Evolutionary conservation across 2,329 filamentous ascomycete genomes (phyloP).

Genomic region (Scedosporium dehoogii): DNA sequence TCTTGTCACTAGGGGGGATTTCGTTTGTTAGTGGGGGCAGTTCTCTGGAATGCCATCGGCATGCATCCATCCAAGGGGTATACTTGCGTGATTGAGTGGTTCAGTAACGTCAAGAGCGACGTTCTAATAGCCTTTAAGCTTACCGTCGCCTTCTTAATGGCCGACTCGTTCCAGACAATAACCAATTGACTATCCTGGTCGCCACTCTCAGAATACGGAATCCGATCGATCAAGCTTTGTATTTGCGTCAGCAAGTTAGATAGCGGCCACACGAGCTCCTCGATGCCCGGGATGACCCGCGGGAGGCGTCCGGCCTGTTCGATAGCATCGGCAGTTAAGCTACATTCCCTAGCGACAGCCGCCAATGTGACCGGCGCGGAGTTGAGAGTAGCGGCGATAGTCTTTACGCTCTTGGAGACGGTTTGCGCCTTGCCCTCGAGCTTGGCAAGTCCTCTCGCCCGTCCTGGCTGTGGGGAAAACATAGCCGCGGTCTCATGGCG

Average conservation of each 20-base stretch:
- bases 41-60: background rate
- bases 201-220: constrained; percentile 6
- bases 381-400: constrained; percentile 9
- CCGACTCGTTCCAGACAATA: constrained; percentile 13
- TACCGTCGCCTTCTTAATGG: constrained; percentile 3
- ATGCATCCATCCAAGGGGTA: background rate
- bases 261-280: constrained; percentile 30
- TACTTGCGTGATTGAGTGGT: background rate
- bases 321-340: constrained; percentile 8
- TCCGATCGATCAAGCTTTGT: background rate
- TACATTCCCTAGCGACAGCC: constrained; percentile 12
- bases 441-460: background rate
- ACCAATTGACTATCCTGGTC: constrained; percentile 8
- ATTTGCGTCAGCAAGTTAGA: constrained; percentile 8
- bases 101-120: background rate
- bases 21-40: background rate
- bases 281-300: constrained; percentile 24
- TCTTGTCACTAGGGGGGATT: background rate
- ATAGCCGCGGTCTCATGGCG: background rate
- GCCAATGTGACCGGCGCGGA: constrained; percentile 13
- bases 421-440: background rate
- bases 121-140: background rate
- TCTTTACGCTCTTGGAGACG: background rate
- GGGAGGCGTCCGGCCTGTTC: constrained; percentile 13
- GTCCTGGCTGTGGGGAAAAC: background rate